Conservation (phyloP, 2,329 filamentous ascomycete genomes). For the Fusarium clavum region DNA sequence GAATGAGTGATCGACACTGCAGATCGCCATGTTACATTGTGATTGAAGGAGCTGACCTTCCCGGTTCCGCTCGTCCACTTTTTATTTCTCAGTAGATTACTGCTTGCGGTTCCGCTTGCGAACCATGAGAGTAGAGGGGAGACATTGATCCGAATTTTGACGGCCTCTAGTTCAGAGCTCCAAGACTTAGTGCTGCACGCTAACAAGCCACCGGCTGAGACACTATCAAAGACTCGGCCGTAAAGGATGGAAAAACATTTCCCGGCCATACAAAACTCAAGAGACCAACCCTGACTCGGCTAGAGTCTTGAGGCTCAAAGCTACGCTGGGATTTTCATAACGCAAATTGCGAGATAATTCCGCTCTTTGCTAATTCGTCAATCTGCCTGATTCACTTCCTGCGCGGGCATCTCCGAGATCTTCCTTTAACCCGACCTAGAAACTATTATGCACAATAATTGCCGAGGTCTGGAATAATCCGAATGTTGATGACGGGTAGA, state of each 20-base stretch:
- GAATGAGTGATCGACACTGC: conserved; percentile 7
- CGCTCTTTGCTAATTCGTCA: conserved; percentile 7
- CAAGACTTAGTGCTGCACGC: conserved; percentile 9
- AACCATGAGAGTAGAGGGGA: neutral
- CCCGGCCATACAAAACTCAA: neutral
- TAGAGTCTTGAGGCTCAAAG: conserved; percentile 26
- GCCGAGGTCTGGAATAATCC: neutral
- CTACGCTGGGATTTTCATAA: conserved; percentile 3
- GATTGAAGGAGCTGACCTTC: neutral
- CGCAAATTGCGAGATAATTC: conserved; percentile 20
- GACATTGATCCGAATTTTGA: neutral
- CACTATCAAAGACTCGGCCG: neutral
- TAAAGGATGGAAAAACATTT: neutral
- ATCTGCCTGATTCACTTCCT: neutral
- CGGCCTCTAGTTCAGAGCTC: conserved; percentile 1
- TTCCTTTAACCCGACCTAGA: conserved; percentile 15
- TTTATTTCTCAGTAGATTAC: conserved; percentile 12
- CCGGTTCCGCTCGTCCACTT: conserved; percentile 14
- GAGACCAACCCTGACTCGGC: conserved; percentile 1
- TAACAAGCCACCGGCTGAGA: neutral
- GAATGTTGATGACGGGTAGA: neutral
- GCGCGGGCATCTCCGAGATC: conserved; percentile 21
- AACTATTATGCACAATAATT: neutral
- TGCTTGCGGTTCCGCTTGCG: conserved; percentile 26
- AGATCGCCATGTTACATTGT: neutral